Conservation (phyloP, 164 flowering plant genomes). For the Cinnamomum micranthum region DNA sequence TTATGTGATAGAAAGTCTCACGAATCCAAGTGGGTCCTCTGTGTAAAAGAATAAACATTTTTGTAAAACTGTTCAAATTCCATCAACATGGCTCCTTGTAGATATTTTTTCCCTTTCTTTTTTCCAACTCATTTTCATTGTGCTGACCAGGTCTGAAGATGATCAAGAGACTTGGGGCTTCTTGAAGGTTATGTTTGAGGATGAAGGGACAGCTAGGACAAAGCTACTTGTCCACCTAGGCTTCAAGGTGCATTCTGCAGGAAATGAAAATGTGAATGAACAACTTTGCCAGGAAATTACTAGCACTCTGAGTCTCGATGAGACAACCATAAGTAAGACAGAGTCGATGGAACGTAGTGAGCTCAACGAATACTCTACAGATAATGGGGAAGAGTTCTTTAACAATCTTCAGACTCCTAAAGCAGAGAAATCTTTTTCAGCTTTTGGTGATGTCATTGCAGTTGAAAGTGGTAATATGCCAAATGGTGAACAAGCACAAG, state of each 20-base stretch:
- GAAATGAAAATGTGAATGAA: constrained; percentile 28
- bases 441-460: constrained; percentile 35
- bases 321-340: constrained; percentile 29
- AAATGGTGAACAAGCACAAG: constrained; percentile 37
- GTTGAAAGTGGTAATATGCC: constrained; percentile 28
- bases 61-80: neutral
- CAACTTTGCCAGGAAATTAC: constrained; percentile 50
- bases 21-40: constrained; percentile 65
- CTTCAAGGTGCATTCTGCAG: constrained; percentile 54
- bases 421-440: constrained; percentile 62
- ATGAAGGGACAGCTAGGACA: constrained; percentile 81
- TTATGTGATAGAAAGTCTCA: constrained; percentile 81
- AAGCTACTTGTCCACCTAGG: constrained; percentile 80
- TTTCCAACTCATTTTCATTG: neutral
- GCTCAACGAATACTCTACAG: constrained; percentile 31
- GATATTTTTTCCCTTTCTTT: neutral
- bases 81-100: neutral
- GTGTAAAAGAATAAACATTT: neutral
- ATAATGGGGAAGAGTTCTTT: constrained; percentile 94
- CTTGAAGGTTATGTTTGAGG: constrained; percentile 87
- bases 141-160: constrained; percentile 56
- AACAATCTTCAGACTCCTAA: constrained; percentile 96
- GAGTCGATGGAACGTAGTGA: constrained; percentile 26
- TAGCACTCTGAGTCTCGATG: constrained; percentile 41
- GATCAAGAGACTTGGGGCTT: constrained; percentile 94